Percentiles rank a stretch among this genome's conserved stretches.
Evolutionary conservation across 495 filamentous ascomycete genomes (phyloP).

Genomic region (Penicillium chermesinum): DNA sequence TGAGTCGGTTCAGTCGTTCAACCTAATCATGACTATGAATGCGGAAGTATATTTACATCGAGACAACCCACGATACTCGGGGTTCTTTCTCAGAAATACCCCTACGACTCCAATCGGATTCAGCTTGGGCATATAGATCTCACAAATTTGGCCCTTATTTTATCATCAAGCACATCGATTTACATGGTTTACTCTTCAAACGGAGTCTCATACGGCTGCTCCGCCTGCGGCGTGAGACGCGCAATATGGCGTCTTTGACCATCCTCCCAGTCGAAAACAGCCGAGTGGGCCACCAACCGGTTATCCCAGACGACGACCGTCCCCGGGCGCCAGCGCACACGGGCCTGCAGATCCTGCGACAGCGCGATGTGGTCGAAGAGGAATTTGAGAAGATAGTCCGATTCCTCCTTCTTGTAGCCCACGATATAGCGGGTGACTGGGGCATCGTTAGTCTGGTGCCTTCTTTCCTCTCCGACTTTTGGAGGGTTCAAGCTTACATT

Average conservation of each 20-base stretch:
- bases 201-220: constrained; percentile 60
- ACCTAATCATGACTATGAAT: too few relatives aligned
- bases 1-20: constrained; percentile 40
- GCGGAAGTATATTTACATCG: too few relatives aligned
- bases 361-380: constrained; percentile 59
- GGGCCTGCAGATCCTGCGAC: constrained; percentile 53
- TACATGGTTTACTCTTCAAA: constrained; percentile 32
- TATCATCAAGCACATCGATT: too few relatives aligned
- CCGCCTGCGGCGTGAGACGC: constrained; percentile 79
- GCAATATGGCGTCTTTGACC: constrained; percentile 76
- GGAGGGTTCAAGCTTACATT: constrained; percentile 61
- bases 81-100: too few relatives aligned
- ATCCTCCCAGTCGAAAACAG: constrained; percentile 75
- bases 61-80: not conserved
- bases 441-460: too few relatives aligned
- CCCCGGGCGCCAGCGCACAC: constrained; percentile 52
- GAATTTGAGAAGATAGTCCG: constrained; percentile 59
- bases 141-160: not conserved
- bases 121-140: too few relatives aligned
- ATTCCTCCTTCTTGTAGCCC: constrained; percentile 65
- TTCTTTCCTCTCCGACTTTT: too few relatives aligned
- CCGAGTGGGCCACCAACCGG: constrained; percentile 70
- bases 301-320: constrained; percentile 70
- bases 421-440: constrained; percentile 57
- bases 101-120: too few relatives aligned